phyloP scores from a whole-genome alignment of 2,329 filamentous ascomycete species.

The Penicillium decumbens region DNA sequence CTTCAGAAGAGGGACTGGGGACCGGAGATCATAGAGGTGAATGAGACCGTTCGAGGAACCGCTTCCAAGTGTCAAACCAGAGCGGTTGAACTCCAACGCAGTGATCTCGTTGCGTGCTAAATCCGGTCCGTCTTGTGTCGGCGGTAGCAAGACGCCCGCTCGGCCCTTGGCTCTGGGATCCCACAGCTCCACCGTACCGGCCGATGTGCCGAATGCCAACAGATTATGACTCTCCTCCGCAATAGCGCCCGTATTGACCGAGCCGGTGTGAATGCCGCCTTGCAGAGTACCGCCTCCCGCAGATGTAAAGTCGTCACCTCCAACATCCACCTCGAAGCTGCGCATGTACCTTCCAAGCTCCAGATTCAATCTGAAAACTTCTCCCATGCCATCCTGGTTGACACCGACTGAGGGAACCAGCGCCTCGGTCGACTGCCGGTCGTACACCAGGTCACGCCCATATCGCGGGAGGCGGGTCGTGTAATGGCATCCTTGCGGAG shows the following conservation, averaged over 20 bases:
- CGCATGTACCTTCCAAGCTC: conserved; percentile 93
- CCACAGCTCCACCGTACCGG: conserved; percentile 97
- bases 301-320: conserved; percentile 67
- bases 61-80: conserved; percentile 77
- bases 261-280: conserved; percentile 77
- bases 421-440: conserved; percentile 74
- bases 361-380: conserved; percentile 88
- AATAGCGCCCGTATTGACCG: conserved; percentile 80
- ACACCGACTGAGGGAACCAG: conserved; percentile 83
- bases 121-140: conserved; percentile 38
- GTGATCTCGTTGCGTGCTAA: conserved; percentile 63
- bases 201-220: conserved; percentile 84
- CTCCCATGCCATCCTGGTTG: conserved; percentile 77
- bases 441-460: conserved; percentile 83
- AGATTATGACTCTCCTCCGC: conserved; percentile 87
- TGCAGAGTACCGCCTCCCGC: conserved; percentile 70
- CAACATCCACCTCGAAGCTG: conserved; percentile 85
- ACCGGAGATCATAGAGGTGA: conserved; percentile 86
- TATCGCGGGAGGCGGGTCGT: conserved; percentile 86
- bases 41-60: conserved; percentile 85
- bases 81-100: conserved; percentile 77
- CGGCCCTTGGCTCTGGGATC: conserved; percentile 79
- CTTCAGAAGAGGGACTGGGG: conserved; percentile 75
- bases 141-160: conserved; percentile 68
- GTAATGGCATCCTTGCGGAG: conserved; percentile 80